These are phyloP conservation scores for Alternaria angustiovoidea DNA, from an alignment of 2,329 filamentous ascomycete genomes.

Conservation along the genomic window DNA sequence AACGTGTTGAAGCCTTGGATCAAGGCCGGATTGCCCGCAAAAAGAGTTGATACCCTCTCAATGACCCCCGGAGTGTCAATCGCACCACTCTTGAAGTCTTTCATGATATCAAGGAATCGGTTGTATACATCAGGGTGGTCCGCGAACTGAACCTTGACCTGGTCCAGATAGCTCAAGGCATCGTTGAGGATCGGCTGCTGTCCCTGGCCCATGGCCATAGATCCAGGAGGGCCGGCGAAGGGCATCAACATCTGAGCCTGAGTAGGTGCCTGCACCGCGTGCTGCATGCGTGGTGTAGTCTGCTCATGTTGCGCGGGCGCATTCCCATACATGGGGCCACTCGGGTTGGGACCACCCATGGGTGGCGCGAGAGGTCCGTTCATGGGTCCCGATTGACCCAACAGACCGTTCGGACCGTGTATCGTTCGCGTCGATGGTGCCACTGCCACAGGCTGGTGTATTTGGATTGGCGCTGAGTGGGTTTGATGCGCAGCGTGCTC, in stretches of 20 bases:
- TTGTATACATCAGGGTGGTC: slow-evolving; percentile 98
- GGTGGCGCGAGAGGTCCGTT: slow-evolving; percentile 57
- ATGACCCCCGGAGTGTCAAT: slow-evolving; percentile 99
- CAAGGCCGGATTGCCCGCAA: slow-evolving; percentile 91
- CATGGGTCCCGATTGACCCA: slow-evolving; percentile 66
- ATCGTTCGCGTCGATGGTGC: slow-evolving; percentile 78
- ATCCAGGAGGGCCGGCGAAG: slow-evolving; percentile 55
- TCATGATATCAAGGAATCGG: slow-evolving; percentile 97
- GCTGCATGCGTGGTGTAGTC: slow-evolving; percentile 67
- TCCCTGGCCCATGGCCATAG: slow-evolving; percentile 72
- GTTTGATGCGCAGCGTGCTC: slow-evolving; percentile 82
- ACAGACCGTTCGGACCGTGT: slow-evolving; percentile 88
- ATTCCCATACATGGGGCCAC: slow-evolving; percentile 73
- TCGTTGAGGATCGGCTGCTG: slow-evolving; percentile 87
- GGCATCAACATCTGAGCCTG: slow-evolving; percentile 63
- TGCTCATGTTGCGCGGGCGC: slow-evolving; percentile 69
- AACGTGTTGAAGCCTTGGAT: slow-evolving; percentile 99
- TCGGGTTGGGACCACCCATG: slow-evolving; percentile 66
- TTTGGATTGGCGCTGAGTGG: slow-evolving; percentile 84
- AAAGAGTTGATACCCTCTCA: slow-evolving; percentile 92
- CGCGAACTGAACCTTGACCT: slow-evolving; percentile 97
- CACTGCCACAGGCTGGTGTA: slow-evolving; percentile 90
- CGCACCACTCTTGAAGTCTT: slow-evolving; percentile 98
- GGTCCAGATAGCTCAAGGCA: slow-evolving; percentile 94
- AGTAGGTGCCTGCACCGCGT: slow-evolving; percentile 63